A percentile compares a stretch with the other conserved stretches of the same genome.
Conservation (phyloP, 1,284 basidiomycete species). For the Cutaneotrichosporon sp. region DNA sequence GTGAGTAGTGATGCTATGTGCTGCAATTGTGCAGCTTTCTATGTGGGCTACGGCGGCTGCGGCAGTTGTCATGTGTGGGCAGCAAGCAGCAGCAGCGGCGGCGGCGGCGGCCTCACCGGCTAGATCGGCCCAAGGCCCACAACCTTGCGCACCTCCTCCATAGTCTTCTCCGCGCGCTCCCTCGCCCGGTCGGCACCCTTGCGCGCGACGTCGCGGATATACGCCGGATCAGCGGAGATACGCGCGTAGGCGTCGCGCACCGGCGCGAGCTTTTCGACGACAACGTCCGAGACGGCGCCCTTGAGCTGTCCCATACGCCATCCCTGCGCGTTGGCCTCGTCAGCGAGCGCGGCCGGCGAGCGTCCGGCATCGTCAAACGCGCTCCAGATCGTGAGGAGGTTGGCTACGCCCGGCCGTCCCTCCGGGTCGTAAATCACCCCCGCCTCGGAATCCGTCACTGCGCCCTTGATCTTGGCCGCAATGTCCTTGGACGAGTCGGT, state of each 20-base stretch:
- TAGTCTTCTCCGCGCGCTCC: slow-evolving; percentile 58
- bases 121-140: slow-evolving; percentile 56
- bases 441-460: slow-evolving; percentile 75
- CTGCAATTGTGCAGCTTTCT: too few species aligned
- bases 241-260: slow-evolving; percentile 67
- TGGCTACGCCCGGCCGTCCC: slow-evolving; percentile 72
- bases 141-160: slow-evolving; percentile 61
- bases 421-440: slow-evolving; percentile 73
- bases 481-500: slow-evolving; percentile 68
- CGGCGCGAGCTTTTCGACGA: slow-evolving; percentile 62
- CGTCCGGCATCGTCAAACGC: slow-evolving; percentile 18
- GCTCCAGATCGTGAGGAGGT: slow-evolving; percentile 67
- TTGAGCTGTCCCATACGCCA: slow-evolving; percentile 65
- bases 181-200: slow-evolving; percentile 64
- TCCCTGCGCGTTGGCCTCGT: slow-evolving; percentile 49
- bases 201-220: slow-evolving; percentile 60
- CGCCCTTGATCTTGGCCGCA: slow-evolving; percentile 64
- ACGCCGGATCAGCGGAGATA: slow-evolving; percentile 59
- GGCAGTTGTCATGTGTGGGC: too few species aligned
- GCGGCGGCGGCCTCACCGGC: too few species aligned
- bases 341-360: slow-evolving; percentile 53
- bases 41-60: too few species aligned
- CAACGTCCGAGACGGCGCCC: slow-evolving; percentile 62
- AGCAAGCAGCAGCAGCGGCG: too few species aligned
- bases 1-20: slow-evolving; percentile 1